Evolutionary conservation across 2,329 filamentous ascomycete genomes (phyloP).

Genomic region (Blastomyces gilchristii): DNA sequence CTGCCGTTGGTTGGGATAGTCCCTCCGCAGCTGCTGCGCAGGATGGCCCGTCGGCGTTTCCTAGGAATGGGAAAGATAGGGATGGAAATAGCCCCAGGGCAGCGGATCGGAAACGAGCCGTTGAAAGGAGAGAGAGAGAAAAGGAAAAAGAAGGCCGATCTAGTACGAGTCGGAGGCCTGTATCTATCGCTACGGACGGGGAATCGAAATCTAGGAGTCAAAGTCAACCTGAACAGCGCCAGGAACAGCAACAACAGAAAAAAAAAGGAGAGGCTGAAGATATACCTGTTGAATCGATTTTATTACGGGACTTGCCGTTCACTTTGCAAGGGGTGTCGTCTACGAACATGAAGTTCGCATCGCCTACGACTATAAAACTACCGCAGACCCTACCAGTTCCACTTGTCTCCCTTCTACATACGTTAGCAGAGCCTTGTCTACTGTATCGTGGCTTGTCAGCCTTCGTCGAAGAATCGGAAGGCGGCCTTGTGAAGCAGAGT

Average conservation of each 20-base stretch:
- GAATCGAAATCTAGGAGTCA: slow-evolving; percentile 11
- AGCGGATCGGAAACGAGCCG: neutral
- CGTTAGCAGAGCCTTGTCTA: slow-evolving; percentile 84
- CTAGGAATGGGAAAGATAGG: slow-evolving; percentile 9
- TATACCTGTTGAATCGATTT: slow-evolving; percentile 43
- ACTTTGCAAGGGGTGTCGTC: slow-evolving; percentile 89
- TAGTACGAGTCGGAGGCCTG: neutral
- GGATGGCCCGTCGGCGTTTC: slow-evolving; percentile 14
- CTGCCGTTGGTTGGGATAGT: slow-evolving; percentile 24
- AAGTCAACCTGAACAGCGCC: slow-evolving; percentile 14
- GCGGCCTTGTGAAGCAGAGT: slow-evolving; percentile 84
- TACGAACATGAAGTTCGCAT: slow-evolving; percentile 66
- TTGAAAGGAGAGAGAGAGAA: slow-evolving; percentile 13
- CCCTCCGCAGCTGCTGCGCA: slow-evolving; percentile 20
- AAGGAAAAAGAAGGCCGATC: slow-evolving; percentile 16
- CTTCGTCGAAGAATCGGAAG: slow-evolving; percentile 72
- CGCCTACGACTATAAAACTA: slow-evolving; percentile 59
- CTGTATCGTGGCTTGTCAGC: slow-evolving; percentile 70
- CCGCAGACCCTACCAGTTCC: slow-evolving; percentile 73
- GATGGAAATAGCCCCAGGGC: slow-evolving; percentile 12
- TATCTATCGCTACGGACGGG: neutral
- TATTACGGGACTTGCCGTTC: slow-evolving; percentile 76
- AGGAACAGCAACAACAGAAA: slow-evolving; percentile 9
- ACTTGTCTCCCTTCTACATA: slow-evolving; percentile 76
- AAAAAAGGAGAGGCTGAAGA: slow-evolving; percentile 10